These are phyloP conservation scores for Neonectria neomacrospora DNA, from an alignment of 2,329 filamentous ascomycete species.

Conservation along the genomic window DNA sequence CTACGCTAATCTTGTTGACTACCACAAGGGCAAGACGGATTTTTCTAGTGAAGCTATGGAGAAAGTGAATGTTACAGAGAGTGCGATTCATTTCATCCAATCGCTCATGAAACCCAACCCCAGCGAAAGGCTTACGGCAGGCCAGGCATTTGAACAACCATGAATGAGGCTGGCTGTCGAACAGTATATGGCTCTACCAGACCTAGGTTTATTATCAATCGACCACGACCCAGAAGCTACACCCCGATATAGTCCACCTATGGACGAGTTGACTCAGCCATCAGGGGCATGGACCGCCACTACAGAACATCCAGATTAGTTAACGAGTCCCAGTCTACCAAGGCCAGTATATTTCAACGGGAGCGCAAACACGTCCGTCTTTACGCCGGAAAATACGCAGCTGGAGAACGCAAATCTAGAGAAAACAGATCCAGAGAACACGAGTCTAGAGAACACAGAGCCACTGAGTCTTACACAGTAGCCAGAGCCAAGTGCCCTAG, in stretches of 20 bases:
- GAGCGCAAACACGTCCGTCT: neutral
- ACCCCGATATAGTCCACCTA: neutral
- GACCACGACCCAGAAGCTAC: neutral
- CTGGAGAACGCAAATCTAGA: too few relatives aligned
- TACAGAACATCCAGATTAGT: neutral
- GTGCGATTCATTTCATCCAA: neutral
- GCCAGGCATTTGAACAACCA: neutral
- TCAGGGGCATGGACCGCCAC: neutral
- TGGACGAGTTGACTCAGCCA: neutral
- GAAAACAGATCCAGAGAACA: neutral
- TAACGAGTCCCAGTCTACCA: neutral
- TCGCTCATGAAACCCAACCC: constrained; percentile 5
- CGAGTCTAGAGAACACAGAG: neutral
- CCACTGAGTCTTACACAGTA: neutral
- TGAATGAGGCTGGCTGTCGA: neutral
- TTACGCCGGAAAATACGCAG: too few relatives aligned
- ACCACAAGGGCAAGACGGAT: neutral
- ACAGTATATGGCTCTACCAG: neutral
- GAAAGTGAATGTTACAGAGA: neutral
- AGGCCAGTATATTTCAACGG: neutral
- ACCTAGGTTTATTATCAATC: neutral
- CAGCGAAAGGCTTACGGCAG: neutral
- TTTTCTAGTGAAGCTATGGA: neutral
- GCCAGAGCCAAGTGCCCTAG: neutral
- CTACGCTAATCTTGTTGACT: constrained; percentile 4